Evolutionary conservation across 176 grass and related monocot genomes (phyloP).

Genomic region (Phoenix dactylifera): DNA sequence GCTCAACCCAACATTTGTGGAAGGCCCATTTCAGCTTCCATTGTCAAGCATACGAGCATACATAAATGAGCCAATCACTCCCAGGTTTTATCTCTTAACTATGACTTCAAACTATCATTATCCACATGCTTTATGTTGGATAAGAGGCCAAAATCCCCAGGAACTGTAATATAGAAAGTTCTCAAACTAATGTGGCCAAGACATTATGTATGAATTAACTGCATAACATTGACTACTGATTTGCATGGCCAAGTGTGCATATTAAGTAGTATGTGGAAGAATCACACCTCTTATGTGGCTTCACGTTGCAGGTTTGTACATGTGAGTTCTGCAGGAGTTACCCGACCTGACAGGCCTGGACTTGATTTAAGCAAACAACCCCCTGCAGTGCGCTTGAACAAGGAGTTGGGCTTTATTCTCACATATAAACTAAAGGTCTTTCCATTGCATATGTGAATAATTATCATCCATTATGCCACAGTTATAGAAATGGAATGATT

Average conservation of each 20-base stretch:
- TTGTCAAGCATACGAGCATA: constrained; percentile 80
- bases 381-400: constrained; percentile 90
- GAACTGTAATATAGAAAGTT: neutral
- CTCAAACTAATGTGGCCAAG: neutral
- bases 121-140: no score
- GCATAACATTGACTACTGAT: no score
- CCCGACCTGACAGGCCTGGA: constrained; percentile 83
- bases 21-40: constrained; percentile 94
- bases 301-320: constrained; percentile 62
- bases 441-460: no score
- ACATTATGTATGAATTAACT: no score
- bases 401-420: constrained; percentile 86
- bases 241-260: no score
- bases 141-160: no score
- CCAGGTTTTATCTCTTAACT: constrained; percentile 51
- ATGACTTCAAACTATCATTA: neutral
- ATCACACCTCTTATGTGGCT: neutral
- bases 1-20: constrained; percentile 85
- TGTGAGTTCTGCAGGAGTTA: constrained; percentile 92
- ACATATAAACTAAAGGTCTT: constrained; percentile 87
- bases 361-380: constrained; percentile 97
- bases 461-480: no score
- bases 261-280: no score
- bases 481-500: no score
- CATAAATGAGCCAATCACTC: constrained; percentile 72